phyloP scores from a whole-genome alignment of 73 alveolate species.

The Paramecium tetraurelia region DNA sequence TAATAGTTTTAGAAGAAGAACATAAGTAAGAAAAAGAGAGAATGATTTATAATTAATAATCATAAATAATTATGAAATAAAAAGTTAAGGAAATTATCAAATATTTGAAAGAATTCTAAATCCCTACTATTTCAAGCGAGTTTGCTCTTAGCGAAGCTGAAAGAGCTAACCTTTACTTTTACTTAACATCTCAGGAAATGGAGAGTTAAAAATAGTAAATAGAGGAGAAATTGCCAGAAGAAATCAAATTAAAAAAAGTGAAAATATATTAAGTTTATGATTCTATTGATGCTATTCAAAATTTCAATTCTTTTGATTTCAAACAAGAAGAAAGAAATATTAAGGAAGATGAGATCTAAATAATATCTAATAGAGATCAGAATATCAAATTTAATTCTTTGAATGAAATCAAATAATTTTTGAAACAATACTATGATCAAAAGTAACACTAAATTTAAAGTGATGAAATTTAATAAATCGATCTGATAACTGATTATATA shows the following conservation, averaged over 20 bases:
- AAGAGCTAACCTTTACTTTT: not conserved
- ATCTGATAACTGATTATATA: not conserved
- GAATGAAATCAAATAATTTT: not conserved
- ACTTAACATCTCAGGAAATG: not conserved
- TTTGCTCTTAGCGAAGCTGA: not conserved
- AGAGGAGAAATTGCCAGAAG: not conserved
- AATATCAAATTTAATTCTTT: not conserved
- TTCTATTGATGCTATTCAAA: not conserved
- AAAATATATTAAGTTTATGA: not conserved
- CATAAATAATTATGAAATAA: not conserved
- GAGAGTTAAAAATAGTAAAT: not conserved
- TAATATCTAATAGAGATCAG: not conserved
- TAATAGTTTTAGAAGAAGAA: not conserved
- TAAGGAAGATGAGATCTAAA: not conserved
- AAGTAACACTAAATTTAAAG: not conserved
- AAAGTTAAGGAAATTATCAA: conserved; percentile 3
- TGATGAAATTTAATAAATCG: not conserved
- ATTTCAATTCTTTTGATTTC: not conserved
- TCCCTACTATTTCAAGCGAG: not conserved
- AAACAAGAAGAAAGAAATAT: not conserved
- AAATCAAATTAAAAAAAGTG: not conserved
- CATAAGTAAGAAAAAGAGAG: not conserved
- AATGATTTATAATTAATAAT: not conserved
- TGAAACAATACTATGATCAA: not conserved
- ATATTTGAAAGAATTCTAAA: not conserved